Evolutionary conservation across 2,329 filamentous ascomycete species (phyloP), one percentile per base, ranked within the genome.

Genomic region (Botrytis sinoallii): DNA sequence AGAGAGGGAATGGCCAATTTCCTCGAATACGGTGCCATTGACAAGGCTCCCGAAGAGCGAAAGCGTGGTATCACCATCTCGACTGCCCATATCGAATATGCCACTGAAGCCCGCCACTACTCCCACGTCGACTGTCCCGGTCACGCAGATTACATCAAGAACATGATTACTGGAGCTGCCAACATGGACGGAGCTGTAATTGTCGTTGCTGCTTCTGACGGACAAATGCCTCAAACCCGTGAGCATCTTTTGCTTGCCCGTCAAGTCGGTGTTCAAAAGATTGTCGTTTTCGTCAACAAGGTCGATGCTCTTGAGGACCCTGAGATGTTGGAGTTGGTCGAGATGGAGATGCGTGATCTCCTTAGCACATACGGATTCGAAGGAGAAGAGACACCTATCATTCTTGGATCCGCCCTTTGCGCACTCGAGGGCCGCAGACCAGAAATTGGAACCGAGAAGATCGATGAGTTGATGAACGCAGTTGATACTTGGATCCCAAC

Each of bases 141-240:
- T 86, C 96, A 99, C 92, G 96, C 96, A 85, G 96, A 99, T 94
- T 99, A 99, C 89, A 98, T 99, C 88, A 99, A 99, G 91, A 99
- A 99, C 92, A 99, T 99, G 96, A 99, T 99, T 85, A 99, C 96
- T 79, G 96, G 96, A 91, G 95, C 96, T 77, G 95, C 97, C 81
- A 97, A 94, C 88, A 99, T 99, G 96, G 96, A 99, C 81, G 96
- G 96, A 81, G 95, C 96, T 81, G 95, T 99, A 83, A 98, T 99
- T 81, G 96, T 99, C 79, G 97, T 99, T 80, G 97, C 97, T 80
- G 96, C 96, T 79, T 97, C 94, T 55, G 96, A 99, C 83, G 96
- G 96, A 83, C 97, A 99, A 87, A 99, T 99, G 96, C 96, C 96
- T 81, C 97, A 99, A 90, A 99, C 96, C 78, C 90, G 96, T 85